phyloP scores from a whole-genome alignment of 2,329 filamentous ascomycete genomes.

The Aspergillus pseudotamarii region DNA sequence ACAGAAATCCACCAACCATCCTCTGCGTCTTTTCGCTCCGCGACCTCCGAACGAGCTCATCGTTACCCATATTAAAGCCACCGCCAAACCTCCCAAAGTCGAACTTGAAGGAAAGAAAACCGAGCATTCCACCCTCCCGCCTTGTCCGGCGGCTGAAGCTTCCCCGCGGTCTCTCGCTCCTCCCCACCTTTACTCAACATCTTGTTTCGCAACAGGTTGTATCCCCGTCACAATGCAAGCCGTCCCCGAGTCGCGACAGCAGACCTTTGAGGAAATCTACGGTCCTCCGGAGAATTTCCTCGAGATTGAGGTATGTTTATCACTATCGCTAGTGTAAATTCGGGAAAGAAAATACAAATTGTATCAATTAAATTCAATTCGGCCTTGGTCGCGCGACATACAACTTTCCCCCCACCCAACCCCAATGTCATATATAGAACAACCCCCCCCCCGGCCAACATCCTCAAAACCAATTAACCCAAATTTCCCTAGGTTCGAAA shows the following conservation, averaged over 20 bases:
- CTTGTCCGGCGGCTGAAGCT: not conserved
- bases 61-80: not conserved
- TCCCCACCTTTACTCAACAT: not conserved
- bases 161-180: constrained; percentile 16
- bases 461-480: not conserved
- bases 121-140: not conserved
- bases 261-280: constrained; percentile 99
- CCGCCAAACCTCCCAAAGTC: not conserved
- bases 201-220: not conserved
- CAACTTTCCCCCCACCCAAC: not conserved
- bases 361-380: not conserved
- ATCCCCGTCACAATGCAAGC: constrained; percentile 58
- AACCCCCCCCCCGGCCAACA: too few relatives aligned
- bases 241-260: constrained; percentile 72
- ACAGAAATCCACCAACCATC: not conserved
- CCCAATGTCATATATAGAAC: not conserved
- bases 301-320: constrained; percentile 78
- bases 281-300: constrained; percentile 98
- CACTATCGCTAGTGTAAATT: not conserved
- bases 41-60: not conserved
- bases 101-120: not conserved
- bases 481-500: constrained; percentile 71
- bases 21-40: not conserved
- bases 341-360: too few relatives aligned
- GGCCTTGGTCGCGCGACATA: not conserved